These are phyloP conservation scores for Filosporella fistucella DNA, from an alignment of 495 filamentous ascomycete genomes.

Conservation along the genomic window DNA sequence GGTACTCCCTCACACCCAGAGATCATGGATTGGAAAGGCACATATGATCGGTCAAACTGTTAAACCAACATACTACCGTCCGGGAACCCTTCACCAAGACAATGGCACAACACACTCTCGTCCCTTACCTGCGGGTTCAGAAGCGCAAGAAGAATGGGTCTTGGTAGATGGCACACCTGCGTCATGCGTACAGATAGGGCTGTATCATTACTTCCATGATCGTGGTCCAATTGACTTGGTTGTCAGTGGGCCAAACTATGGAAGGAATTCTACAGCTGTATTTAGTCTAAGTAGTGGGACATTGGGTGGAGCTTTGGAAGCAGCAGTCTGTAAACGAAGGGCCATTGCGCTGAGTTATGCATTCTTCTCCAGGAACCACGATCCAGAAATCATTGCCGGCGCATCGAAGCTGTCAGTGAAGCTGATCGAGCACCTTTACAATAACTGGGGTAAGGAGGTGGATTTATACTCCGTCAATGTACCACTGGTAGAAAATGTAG, in stretches of 20 bases:
- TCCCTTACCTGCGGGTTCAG: conserved; percentile 41
- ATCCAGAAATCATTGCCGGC: conserved; percentile 68
- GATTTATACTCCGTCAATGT: conserved; percentile 89
- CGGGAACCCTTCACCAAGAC: conserved; percentile 55
- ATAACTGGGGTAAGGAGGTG: conserved; percentile 68
- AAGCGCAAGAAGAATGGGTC: conserved; percentile 82
- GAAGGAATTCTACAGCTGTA: conserved; percentile 86
- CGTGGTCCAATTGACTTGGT: conserved; percentile 79
- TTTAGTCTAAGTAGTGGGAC: conserved; percentile 90
- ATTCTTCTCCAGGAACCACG: conserved; percentile 74
- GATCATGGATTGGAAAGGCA: conserved; percentile 97
- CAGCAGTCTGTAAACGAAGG: conserved; percentile 71
- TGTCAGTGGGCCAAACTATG: conserved; percentile 90
- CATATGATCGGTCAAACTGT: conserved; percentile 85
- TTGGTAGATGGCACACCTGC: conserved; percentile 86
- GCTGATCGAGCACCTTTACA: conserved; percentile 71
- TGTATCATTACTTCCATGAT: conserved; percentile 80
- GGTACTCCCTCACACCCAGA: conserved; percentile 83
- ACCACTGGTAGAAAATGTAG: conserved; percentile 67
- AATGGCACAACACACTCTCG: conserved; percentile 60
- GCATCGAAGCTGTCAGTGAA: conserved; percentile 65
- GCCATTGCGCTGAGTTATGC: conserved; percentile 85
- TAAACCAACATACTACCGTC: conserved; percentile 85
- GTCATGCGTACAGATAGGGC: conserved; percentile 83
- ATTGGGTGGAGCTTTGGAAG: conserved; percentile 87